Percentiles rank a stretch among this genome's conserved stretches.
Conservation (phyloP, 768 basidiomycete species). For the Boletales sp. region DNA sequence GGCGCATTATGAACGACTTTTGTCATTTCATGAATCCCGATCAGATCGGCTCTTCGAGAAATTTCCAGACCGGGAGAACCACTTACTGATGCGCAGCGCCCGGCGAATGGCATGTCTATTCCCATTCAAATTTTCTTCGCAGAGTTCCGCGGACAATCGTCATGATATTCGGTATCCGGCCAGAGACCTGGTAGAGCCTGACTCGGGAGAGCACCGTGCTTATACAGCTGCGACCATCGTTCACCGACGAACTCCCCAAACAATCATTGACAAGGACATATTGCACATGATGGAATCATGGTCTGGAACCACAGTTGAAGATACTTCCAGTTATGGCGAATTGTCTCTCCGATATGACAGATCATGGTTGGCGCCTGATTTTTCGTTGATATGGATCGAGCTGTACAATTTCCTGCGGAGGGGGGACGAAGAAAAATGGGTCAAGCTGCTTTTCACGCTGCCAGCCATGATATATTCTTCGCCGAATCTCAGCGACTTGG, state of each 20-base stretch:
- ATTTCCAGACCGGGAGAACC: conserved; percentile 2
- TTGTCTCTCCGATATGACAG: conserved; percentile 17
- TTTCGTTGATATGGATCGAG: conserved; percentile 22
- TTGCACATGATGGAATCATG: conserved; percentile 10
- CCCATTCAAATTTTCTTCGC: conserved; percentile 3
- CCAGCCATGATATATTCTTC: conserved; percentile 28
- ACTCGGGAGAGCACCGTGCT: conserved; percentile 7
- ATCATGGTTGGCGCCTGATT: conserved; percentile 21
- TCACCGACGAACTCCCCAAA: background rate
- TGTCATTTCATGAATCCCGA: conserved; percentile 5
- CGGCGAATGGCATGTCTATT: background rate
- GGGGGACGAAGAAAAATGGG: conserved; percentile 4
- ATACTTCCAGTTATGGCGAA: background rate
- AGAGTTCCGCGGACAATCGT: background rate
- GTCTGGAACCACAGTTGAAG: background rate
- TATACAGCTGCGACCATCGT: conserved; percentile 8
- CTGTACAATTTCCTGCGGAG: conserved; percentile 24
- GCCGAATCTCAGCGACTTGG: conserved; percentile 6
- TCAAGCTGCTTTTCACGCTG: conserved; percentile 25
- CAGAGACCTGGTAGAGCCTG: conserved; percentile 1
- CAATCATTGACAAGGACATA: background rate
- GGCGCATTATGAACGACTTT: conserved; percentile 15
- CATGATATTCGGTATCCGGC: conserved; percentile 4
- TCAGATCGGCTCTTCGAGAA: background rate
- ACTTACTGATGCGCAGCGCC: conserved; percentile 14